Conservation (phyloP, 495 filamentous ascomycete species). For the Tuber melanosporum region DNA sequence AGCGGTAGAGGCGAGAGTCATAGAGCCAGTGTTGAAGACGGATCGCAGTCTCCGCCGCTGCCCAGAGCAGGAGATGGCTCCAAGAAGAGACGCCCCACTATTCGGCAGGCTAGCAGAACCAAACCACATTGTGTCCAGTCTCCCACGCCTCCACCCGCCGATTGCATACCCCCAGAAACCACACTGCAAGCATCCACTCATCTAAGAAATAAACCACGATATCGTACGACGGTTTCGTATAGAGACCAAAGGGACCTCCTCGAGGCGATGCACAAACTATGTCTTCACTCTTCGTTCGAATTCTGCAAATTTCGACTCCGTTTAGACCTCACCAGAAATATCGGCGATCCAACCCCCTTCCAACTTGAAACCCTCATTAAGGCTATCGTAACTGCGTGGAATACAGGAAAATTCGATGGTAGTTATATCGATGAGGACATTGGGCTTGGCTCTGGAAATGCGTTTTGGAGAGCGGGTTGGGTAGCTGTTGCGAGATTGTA, state of each 20-base stretch:
- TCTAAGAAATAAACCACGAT: neutral
- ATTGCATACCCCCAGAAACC: neutral
- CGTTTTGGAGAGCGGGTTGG: constrained; percentile 27
- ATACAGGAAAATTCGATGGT: constrained; percentile 15
- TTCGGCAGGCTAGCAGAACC: neutral
- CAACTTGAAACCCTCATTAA: constrained; percentile 15
- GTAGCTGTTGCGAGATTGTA: constrained; percentile 26
- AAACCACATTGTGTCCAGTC: neutral
- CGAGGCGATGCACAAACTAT: constrained; percentile 17
- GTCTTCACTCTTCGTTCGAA: constrained; percentile 26
- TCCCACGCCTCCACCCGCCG: neutral
- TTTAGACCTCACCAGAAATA: constrained; percentile 23
- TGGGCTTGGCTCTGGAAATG: constrained; percentile 27
- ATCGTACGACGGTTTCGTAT: constrained; percentile 15
- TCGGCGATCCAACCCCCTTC: constrained; percentile 19
- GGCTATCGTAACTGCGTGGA: constrained; percentile 25
- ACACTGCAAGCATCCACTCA: neutral
- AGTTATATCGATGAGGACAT: constrained; percentile 19
- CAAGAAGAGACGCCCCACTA: neutral
- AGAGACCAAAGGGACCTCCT: constrained; percentile 18
- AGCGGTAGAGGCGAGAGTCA: neutral
- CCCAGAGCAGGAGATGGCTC: neutral
- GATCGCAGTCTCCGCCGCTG: neutral
- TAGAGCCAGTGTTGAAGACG: neutral
- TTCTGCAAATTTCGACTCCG: constrained; percentile 23